phyloP scores from a whole-genome alignment of 495 filamentous ascomycete genomes.

The Elasticomyces elasticus region DNA sequence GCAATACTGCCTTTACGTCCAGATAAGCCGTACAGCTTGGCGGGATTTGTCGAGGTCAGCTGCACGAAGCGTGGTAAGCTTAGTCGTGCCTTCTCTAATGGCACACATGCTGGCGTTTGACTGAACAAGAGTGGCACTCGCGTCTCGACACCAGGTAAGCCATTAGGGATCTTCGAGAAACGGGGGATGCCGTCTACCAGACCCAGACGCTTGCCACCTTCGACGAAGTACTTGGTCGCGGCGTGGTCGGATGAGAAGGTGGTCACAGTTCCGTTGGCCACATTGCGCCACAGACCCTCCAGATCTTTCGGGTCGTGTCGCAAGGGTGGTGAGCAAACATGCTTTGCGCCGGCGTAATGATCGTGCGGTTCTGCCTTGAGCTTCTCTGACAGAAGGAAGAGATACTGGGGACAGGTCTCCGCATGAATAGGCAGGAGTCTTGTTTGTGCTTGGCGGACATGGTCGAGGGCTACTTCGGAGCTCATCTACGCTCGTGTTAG shows the following conservation, averaged over 20 bases:
- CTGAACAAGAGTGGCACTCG: conserved; percentile 37
- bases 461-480: conserved; percentile 39
- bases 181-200: conserved; percentile 37
- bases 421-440: conserved; percentile 47
- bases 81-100: conserved; percentile 25
- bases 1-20: conserved; percentile 46
- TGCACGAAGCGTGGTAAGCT: conserved; percentile 48
- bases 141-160: conserved; percentile 51
- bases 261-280: conserved; percentile 41
- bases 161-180: conserved; percentile 49
- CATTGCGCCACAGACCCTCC: conserved; percentile 28
- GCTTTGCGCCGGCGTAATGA: conserved; percentile 40
- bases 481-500: no score
- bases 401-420: conserved; percentile 57
- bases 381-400: conserved; percentile 41
- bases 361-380: conserved; percentile 40
- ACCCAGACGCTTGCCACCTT: conserved; percentile 40
- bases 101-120: conserved; percentile 15
- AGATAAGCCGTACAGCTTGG: conserved; percentile 52
- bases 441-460: conserved; percentile 48
- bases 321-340: conserved; percentile 31
- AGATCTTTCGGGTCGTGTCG: conserved; percentile 27
- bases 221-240: conserved; percentile 43
- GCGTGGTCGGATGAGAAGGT: conserved; percentile 48
- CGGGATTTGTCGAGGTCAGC: conserved; percentile 46